These are phyloP conservation scores for Diutina neorugosa DNA, from an alignment of 1,139 yeast genomes.

Conservation along the genomic window DNA sequence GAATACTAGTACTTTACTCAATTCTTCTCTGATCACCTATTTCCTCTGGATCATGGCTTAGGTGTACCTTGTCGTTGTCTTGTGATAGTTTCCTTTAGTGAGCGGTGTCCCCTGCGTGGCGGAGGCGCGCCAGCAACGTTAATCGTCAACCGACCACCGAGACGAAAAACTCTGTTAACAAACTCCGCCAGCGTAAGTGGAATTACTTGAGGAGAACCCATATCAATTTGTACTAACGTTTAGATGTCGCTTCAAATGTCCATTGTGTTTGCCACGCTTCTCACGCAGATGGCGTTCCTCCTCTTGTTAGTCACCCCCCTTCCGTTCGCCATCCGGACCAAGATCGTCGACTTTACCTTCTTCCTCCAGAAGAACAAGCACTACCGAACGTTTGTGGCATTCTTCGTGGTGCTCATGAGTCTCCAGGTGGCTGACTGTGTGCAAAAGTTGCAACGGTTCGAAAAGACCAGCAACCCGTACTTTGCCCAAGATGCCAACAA, in stretches of 20 bases:
- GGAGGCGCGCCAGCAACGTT: neutral
- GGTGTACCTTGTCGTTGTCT: neutral
- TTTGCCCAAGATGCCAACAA: constrained; percentile 10
- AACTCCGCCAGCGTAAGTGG: neutral
- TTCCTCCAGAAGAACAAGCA: constrained; percentile 25
- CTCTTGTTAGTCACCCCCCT: constrained; percentile 48
- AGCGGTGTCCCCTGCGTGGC: neutral
- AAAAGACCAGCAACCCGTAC: constrained; percentile 16
- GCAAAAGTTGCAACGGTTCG: constrained; percentile 28
- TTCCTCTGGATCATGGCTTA: too few relatives aligned
- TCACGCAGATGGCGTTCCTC: constrained; percentile 42
- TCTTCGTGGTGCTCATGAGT: constrained; percentile 32
- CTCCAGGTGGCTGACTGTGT: constrained; percentile 52
- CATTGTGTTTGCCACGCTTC: constrained; percentile 30
- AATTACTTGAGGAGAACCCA: too few relatives aligned
- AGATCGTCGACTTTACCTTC: constrained; percentile 27
- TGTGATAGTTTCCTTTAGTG: neutral
- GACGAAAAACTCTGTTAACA: neutral
- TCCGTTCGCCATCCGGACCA: constrained; percentile 41
- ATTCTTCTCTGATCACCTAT: too few relatives aligned
- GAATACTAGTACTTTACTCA: too few relatives aligned
- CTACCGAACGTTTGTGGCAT: constrained; percentile 35
- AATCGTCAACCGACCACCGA: neutral
- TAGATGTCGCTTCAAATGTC: constrained; percentile 37
- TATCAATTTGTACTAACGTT: neutral